Conservation (phyloP, 2,329 filamentous ascomycete genomes). For the Xylaria sp. region DNA sequence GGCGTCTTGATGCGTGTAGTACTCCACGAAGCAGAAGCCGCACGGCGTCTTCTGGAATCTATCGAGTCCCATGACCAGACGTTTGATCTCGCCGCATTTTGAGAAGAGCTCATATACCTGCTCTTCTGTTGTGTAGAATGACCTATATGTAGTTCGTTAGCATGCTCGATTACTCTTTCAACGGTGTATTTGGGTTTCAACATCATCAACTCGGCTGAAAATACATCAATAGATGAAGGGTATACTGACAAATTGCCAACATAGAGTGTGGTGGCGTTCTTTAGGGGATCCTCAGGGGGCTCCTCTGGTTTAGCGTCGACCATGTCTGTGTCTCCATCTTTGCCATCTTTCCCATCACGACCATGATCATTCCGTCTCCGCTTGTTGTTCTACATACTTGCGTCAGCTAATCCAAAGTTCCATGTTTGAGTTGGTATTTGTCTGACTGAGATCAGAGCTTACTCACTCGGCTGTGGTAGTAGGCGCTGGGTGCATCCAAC, state of each 20-base stretch:
- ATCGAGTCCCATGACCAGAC: conserved; percentile 96
- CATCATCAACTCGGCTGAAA: not conserved
- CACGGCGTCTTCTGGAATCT: conserved; percentile 97
- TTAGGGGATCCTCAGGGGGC: conserved; percentile 77
- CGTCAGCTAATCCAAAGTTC: conserved; percentile 24
- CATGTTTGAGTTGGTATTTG: not conserved
- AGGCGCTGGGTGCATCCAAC: conserved; percentile 93
- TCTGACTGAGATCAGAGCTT: conserved; percentile 25
- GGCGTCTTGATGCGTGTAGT: conserved; percentile 97
- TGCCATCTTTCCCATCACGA: conserved; percentile 63
- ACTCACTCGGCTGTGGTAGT: conserved; percentile 83
- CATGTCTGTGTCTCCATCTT: conserved; percentile 63
- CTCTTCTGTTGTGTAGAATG: conserved; percentile 98
- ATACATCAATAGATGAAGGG: not conserved
- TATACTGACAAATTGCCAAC: conserved; percentile 87
- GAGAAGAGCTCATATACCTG: conserved; percentile 97
- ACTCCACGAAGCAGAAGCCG: conserved; percentile 99
- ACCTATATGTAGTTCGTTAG: conserved; percentile 60
- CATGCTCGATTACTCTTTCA: not conserved
- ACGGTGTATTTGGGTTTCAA: not conserved
- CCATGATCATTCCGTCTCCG: conserved; percentile 68
- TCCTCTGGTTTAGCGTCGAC: conserved; percentile 59
- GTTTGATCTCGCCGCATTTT: conserved; percentile 98
- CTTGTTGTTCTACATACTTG: conserved; percentile 68
- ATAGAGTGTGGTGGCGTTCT: conserved; percentile 92